These are phyloP conservation scores for Crucihimalaya himalaica DNA, from an alignment of 345 rosid species.

Conservation along the genomic window DNA sequence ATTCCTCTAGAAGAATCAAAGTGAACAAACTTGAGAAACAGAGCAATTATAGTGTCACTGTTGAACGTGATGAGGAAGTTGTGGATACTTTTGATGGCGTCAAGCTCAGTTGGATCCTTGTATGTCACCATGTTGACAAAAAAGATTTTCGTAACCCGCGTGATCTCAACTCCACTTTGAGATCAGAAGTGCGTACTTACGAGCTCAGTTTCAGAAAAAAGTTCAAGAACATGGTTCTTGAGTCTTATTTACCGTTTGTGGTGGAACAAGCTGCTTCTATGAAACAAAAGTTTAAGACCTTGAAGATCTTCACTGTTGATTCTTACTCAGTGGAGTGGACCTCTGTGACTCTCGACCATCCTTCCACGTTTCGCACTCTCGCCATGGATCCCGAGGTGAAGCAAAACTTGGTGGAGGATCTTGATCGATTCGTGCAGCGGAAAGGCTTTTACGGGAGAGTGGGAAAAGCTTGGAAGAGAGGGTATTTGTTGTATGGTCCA, in stretches of 20 bases:
- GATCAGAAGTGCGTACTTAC: conserved; percentile 48
- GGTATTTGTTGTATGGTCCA: conserved; percentile 72
- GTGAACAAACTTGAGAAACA: conserved; percentile 64
- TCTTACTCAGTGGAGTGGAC: conserved; percentile 49
- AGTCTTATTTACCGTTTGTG: conserved; percentile 53
- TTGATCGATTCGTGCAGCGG: conserved; percentile 58
- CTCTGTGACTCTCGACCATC: conserved; percentile 67
- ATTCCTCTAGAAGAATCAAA: conserved; percentile 44
- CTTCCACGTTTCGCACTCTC: conserved; percentile 68
- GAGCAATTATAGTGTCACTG: conserved; percentile 40
- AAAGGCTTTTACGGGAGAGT: conserved; percentile 57
- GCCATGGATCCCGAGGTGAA: conserved; percentile 58
- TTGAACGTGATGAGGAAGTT: conserved; percentile 57
- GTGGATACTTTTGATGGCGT: conserved; percentile 52
- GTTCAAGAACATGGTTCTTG: conserved; percentile 50
- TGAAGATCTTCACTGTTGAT: conserved; percentile 55
- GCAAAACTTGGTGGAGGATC: conserved; percentile 53
- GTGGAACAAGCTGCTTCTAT: conserved; percentile 48
- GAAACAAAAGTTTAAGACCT: conserved; percentile 47
- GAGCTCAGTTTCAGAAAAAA: conserved; percentile 60
- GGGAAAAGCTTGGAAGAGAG: conserved; percentile 88
- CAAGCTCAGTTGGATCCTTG: conserved; percentile 55
- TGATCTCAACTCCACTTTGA: conserved; percentile 34
- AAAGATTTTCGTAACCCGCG: conserved; percentile 21
- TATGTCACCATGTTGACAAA: conserved; percentile 42